Conservation (phyloP, 2,329 filamentous ascomycete species). For the Paecilomyces variotii region DNA sequence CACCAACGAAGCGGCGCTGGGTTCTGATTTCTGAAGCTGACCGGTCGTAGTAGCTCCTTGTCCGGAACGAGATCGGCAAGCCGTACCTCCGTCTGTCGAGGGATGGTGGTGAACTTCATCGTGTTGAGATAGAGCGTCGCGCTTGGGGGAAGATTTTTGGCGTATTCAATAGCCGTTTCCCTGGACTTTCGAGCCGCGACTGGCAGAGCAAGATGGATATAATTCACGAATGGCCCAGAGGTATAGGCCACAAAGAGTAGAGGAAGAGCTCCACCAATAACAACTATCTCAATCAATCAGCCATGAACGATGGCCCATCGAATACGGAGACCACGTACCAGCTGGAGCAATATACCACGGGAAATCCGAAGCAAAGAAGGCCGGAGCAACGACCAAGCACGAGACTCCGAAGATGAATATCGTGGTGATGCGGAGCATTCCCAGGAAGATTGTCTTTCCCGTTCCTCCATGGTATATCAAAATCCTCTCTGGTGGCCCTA, state of each 20-base stretch:
- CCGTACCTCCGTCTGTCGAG: slow-evolving; percentile 33
- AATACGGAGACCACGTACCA: slow-evolving; percentile 21
- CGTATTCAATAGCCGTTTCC: slow-evolving; percentile 35
- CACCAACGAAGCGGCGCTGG: slow-evolving; percentile 29
- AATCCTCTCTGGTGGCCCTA: slow-evolving; percentile 38
- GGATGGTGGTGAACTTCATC: slow-evolving; percentile 38
- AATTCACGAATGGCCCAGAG: slow-evolving; percentile 63
- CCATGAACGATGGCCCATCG: background rate
- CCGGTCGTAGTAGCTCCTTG: slow-evolving; percentile 28
- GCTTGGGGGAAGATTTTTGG: slow-evolving; percentile 35
- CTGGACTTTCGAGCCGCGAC: slow-evolving; percentile 55
- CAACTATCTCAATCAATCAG: slow-evolving; percentile 37
- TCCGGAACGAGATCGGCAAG: slow-evolving; percentile 33
- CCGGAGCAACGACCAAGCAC: slow-evolving; percentile 54
- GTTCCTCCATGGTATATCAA: slow-evolving; percentile 71
- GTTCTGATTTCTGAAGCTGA: slow-evolving; percentile 33
- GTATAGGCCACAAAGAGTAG: slow-evolving; percentile 57
- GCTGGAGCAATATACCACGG: slow-evolving; percentile 36
- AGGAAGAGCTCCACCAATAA: slow-evolving; percentile 55
- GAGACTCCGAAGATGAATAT: slow-evolving; percentile 63
- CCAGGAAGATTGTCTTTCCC: slow-evolving; percentile 58
- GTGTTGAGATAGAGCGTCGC: slow-evolving; percentile 38
- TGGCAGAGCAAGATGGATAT: slow-evolving; percentile 63
- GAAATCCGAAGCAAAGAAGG: slow-evolving; percentile 41
- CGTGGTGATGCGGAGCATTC: slow-evolving; percentile 62